Base-by-base conservation (phyloP, 2,329 filamentous ascomycete species). In the Microdochium bolleyi region DNA sequence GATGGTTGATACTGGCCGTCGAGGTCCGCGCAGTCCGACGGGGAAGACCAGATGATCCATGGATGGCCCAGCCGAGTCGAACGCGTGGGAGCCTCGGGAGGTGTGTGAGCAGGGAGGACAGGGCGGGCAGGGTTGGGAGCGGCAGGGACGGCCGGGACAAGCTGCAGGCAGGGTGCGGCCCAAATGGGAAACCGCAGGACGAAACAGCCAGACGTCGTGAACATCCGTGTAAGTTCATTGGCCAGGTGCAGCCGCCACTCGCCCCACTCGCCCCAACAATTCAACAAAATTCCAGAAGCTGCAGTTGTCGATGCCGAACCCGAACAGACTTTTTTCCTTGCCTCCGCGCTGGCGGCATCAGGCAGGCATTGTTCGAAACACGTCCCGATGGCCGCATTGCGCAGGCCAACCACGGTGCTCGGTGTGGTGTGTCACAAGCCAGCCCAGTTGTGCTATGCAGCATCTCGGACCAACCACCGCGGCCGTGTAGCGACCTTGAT, bases 251-350 rank as follows among this genome's bases (percentile, higher is more conserved):
- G 11, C 41, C 25, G 50, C 41, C 50, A 48, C 50, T 14, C 1
- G 34, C 50, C 46, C 41, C 44, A 44, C 44, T 55, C 61, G 58
- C 61, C 63, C 63, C 63, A 65, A 65, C 63, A 65, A 65, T 65
- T 65, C 63, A 65, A 65, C 63, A 65, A 62, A 64, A 55, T 64
- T 63, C 58, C 61, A 53, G 57, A 59, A 46, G 41, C 41, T 24
- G 41, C 41, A 7, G 16, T 7, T 19, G 3, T 46, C 41, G 4
- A 46, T 46, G 41, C 13, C 14, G 59, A 59, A 53, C 56, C 54
- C 57, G 53, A 56, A 56, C 56, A 48, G 50, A 52, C 41, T 46
- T 48, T 48, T 37, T 24, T 30, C 24, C 19, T 11, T 48, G 19
- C 22, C 13, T 2, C 14, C 50, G 16, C 3, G 21, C 11, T 55